Evolutionary conservation across 2,329 filamentous ascomycete species (phyloP).

Genomic region (Cyphellophora europaea): DNA sequence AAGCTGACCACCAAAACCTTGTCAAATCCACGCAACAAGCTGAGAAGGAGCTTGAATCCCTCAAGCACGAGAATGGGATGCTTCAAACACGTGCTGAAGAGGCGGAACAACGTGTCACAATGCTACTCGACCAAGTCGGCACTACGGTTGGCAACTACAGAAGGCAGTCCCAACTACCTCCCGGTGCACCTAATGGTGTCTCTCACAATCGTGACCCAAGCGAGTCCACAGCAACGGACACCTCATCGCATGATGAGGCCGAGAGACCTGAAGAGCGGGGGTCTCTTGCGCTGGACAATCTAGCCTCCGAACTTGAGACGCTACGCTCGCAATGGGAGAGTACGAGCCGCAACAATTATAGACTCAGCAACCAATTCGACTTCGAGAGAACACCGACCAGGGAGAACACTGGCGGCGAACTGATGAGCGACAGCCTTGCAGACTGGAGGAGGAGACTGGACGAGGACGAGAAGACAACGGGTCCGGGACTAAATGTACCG

Average conservation of each 20-base stretch:
- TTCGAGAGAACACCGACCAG: constrained; percentile 56
- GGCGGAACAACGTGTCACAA: constrained; percentile 84
- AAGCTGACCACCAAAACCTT: constrained; percentile 51
- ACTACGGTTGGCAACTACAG: constrained; percentile 90
- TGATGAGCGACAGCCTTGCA: constrained; percentile 60
- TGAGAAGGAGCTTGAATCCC: constrained; percentile 63
- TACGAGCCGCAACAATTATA: constrained; percentile 90
- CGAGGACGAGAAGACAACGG: constrained; percentile 34
- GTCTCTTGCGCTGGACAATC: constrained; percentile 71
- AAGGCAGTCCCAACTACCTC: constrained; percentile 51
- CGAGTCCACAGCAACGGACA: constrained; percentile 30
- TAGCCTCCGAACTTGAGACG: constrained; percentile 86
- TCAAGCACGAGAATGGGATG: constrained; percentile 71
- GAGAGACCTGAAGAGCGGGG: constrained; percentile 45
- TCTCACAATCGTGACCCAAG: constrained; percentile 18
- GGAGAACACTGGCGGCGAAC: constrained; percentile 29
- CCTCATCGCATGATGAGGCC: constrained; percentile 27
- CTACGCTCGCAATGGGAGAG: constrained; percentile 89
- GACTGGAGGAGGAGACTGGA: constrained; percentile 76
- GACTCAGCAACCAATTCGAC: constrained; percentile 80
- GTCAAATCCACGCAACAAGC: constrained; percentile 43
- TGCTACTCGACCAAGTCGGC: constrained; percentile 90
- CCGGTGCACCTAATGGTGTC: constrained; percentile 19
- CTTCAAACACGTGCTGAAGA: constrained; percentile 79
- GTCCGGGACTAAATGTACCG: too few relatives aligned